Conservation (phyloP, 179 eudicot species). For the Camellia oleifera region DNA sequence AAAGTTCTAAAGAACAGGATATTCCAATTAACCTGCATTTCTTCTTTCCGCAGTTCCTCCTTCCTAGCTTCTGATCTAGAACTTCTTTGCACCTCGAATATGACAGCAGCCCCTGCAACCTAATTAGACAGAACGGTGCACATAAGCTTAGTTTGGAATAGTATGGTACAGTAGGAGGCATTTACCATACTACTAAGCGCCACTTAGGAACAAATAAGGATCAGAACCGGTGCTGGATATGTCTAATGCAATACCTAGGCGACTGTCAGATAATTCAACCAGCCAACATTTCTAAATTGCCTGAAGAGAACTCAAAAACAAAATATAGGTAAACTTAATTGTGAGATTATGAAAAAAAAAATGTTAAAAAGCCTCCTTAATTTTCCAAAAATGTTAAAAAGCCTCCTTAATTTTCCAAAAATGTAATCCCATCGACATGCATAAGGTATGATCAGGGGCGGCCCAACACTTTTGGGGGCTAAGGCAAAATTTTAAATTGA, state of each 20-base stretch:
- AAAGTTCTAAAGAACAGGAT: background rate
- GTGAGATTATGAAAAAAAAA: background rate
- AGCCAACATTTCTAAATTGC: background rate
- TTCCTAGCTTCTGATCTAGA: slow-evolving; percentile 79
- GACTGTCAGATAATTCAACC: background rate
- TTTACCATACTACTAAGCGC: background rate
- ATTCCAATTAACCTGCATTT: slow-evolving; percentile 52
- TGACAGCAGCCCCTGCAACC: slow-evolving; percentile 83
- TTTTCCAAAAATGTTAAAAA: background rate
- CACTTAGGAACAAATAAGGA: background rate
- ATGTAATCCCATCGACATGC: background rate
- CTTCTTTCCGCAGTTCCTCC: slow-evolving; percentile 69
- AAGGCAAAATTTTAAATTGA: too few relatives aligned
- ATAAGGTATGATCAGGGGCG: background rate
- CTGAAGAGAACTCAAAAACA: background rate
- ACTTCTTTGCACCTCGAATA: slow-evolving; percentile 89
- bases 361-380: background rate
- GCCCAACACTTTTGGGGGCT: too few relatives aligned
- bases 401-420: background rate
- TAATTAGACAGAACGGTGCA: slow-evolving; percentile 16
- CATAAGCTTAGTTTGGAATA: background rate
- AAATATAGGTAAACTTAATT: background rate
- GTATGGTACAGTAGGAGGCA: background rate
- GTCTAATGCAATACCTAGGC: background rate
- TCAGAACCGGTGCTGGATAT: background rate